A percentile compares a stretch with the other conserved stretches of the same genome.
Conservation (phyloP, 2,329 filamentous ascomycete species). For the Alternaria dauci region DNA sequence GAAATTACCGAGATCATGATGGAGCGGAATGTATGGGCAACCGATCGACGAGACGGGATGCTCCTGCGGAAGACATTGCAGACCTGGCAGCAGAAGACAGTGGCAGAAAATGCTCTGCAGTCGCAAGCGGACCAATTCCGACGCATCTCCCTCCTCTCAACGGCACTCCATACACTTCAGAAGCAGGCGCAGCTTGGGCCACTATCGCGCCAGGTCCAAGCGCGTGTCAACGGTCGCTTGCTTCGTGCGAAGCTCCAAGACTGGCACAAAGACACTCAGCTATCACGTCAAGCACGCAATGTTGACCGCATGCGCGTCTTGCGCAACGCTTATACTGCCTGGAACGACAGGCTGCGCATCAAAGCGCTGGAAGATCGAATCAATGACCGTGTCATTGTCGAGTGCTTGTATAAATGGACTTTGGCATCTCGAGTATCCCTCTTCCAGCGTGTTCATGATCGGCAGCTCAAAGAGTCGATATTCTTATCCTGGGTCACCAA, state of each 20-base stretch:
- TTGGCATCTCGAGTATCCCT: conserved; percentile 57
- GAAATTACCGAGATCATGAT: conserved; percentile 35
- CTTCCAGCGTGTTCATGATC: conserved; percentile 50
- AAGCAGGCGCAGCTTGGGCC: conserved; percentile 55
- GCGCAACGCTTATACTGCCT: conserved; percentile 66
- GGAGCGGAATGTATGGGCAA: conserved; percentile 38
- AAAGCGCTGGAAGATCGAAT: conserved; percentile 62
- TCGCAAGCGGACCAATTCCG: conserved; percentile 49
- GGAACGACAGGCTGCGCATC: conserved; percentile 68
- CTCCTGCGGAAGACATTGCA: conserved; percentile 40
- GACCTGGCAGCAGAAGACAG: conserved; percentile 31
- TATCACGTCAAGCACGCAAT: conserved; percentile 58
- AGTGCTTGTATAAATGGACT: conserved; percentile 69
- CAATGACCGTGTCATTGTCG: conserved; percentile 63
- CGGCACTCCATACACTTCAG: conserved; percentile 34
- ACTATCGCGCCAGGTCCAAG: conserved; percentile 55
- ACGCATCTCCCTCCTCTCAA: conserved; percentile 30
- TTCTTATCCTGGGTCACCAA: conserved; percentile 44
- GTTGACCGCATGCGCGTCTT: conserved; percentile 63
- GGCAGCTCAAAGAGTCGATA: conserved; percentile 36
- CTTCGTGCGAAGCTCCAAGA: conserved; percentile 57
- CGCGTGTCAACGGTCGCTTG: conserved; percentile 56
- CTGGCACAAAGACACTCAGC: conserved; percentile 58
- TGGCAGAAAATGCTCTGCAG: conserved; percentile 39
- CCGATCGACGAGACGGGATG: conserved; percentile 28